phyloP scores from a whole-genome alignment of 345 rosid genomes.

The Brassica napus region Da-Ae NC_063435.1:8785001-8785500 shows the following conservation, averaged over 20 bases:
- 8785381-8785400: conserved; percentile 57
- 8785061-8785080: conserved; percentile 93
- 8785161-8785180: conserved; percentile 98
- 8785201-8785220: conserved; percentile 62
- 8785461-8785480: conserved; percentile 90
- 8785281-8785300: conserved; percentile 91
- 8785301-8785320: conserved; percentile 60
- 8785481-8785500: conserved; percentile 88
- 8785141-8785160: conserved; percentile 94
- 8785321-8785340: conserved; percentile 93
- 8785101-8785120: conserved; percentile 86
- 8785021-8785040: conserved; percentile 52
- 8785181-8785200: conserved; percentile 97
- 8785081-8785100: conserved; percentile 84
- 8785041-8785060: conserved; percentile 69
- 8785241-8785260: conserved; percentile 81
- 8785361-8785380: conserved; percentile 57
- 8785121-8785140: conserved; percentile 80
- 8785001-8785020: conserved; percentile 69
- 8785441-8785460: conserved; percentile 42
- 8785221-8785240: conserved; percentile 57
- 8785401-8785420: conserved; percentile 9
- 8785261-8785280: conserved; percentile 85
- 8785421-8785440: conserved; percentile 8
- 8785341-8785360: conserved; percentile 77